A percentile compares a stretch with the other conserved stretches of the same genome.
phyloP scores from a whole-genome alignment of 2,329 filamentous ascomycete genomes.

The Pestalotiopsis sp. region DNA sequence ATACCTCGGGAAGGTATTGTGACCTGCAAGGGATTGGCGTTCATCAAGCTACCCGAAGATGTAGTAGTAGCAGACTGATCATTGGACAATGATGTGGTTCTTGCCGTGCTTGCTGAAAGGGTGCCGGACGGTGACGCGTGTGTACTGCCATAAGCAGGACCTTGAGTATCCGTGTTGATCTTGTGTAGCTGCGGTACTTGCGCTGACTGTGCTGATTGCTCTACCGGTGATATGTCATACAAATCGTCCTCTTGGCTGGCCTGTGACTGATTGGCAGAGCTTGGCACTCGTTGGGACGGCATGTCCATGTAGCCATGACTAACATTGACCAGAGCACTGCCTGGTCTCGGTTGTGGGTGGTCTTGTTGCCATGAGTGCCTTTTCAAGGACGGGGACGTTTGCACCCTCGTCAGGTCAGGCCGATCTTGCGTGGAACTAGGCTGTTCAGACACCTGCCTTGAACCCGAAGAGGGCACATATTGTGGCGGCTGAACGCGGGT shows the following conservation, averaged over 20 bases:
- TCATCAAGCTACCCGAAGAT: conserved; percentile 20
- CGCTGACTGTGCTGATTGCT: conserved; percentile 24
- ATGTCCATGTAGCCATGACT: background rate
- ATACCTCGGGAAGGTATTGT: conserved; percentile 17
- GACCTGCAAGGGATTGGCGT: conserved; percentile 20
- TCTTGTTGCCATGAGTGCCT: conserved; percentile 22
- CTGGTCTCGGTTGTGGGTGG: conserved; percentile 17
- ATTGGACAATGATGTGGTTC: conserved; percentile 26
- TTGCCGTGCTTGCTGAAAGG: conserved; percentile 24
- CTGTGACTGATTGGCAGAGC: conserved; percentile 15
- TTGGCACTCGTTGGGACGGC: conserved; percentile 20
- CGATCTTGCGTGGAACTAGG: conserved; percentile 18
- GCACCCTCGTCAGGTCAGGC: conserved; percentile 32
- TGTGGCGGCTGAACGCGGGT: conserved; percentile 14
- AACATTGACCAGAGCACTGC: conserved; percentile 11
- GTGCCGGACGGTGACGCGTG: conserved; percentile 26
- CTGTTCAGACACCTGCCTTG: conserved; percentile 19
- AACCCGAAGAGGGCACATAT: conserved; percentile 3
- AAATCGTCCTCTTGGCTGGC: conserved; percentile 26
- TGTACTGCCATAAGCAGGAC: conserved; percentile 15
- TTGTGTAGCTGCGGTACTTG: conserved; percentile 32
- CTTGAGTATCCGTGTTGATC: conserved; percentile 24
- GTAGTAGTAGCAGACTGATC: conserved; percentile 20
- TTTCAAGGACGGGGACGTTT: conserved; percentile 26
- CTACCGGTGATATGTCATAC: conserved; percentile 31